These are phyloP conservation scores for Pisolithus microcarpus DNA, from an alignment of 768 basidiomycete genomes.

Conservation along the genomic window DNA sequence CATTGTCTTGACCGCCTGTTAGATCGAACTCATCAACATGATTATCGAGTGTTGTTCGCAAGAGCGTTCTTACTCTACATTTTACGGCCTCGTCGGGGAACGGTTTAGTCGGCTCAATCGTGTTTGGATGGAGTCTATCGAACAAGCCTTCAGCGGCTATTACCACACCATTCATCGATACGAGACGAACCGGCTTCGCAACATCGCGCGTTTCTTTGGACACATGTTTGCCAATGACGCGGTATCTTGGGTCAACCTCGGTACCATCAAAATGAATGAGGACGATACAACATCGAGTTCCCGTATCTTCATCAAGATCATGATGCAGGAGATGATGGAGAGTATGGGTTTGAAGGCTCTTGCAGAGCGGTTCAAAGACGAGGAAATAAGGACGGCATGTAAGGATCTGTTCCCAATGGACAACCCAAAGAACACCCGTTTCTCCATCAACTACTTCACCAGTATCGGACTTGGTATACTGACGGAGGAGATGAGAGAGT, in stretches of 20 bases:
- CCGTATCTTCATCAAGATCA: constrained; percentile 96
- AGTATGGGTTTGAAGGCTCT: constrained; percentile 82
- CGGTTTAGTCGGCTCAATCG: constrained; percentile 95
- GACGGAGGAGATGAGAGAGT: constrained; percentile 96
- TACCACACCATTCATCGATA: constrained; percentile 97
- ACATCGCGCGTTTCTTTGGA: constrained; percentile 95
- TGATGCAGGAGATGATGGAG: constrained; percentile 94
- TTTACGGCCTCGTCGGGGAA: constrained; percentile 94
- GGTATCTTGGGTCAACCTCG: constrained; percentile 82
- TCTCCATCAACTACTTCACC: constrained; percentile 97
- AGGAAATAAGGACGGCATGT: constrained; percentile 67
- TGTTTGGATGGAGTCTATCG: constrained; percentile 86
- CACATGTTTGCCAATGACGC: constrained; percentile 83
- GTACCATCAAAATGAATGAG: constrained; percentile 87
- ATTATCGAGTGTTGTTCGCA: constrained; percentile 99
- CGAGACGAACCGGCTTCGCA: constrained; percentile 96
- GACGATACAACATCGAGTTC: constrained; percentile 95
- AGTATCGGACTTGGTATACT: constrained; percentile 84
- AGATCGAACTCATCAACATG: constrained; percentile 98
- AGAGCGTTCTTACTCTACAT: constrained; percentile 95
- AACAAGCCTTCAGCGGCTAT: constrained; percentile 81
- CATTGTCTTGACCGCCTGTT: constrained; percentile 1
- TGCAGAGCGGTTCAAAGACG: constrained; percentile 86
- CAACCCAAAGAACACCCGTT: constrained; percentile 92
- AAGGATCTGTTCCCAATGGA: constrained; percentile 91